phyloP scores from a whole-genome alignment of 2,329 filamentous ascomycete species.

The Beauveria sp. region DNA sequence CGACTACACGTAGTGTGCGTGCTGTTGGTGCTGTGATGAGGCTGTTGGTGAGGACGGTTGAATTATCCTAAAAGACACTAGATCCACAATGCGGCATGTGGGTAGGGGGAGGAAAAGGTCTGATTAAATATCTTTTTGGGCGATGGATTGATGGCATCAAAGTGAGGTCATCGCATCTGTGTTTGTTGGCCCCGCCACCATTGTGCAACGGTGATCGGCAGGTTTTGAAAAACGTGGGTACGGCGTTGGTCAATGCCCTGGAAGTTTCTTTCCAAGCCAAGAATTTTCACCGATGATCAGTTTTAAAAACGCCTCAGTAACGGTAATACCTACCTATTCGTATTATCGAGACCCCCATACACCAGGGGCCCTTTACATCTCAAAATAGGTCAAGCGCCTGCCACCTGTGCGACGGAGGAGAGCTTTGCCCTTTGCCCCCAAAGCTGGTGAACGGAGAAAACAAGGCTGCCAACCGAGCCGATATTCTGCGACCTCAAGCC shows the following conservation, averaged over 20 bases:
- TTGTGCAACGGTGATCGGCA: constrained; percentile 1
- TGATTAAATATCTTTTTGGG: not conserved
- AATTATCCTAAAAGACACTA: not conserved
- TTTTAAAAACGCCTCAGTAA: not conserved
- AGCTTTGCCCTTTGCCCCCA: not conserved
- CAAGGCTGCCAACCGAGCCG: not conserved
- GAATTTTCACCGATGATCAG: not conserved
- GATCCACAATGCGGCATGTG: too few relatives aligned
- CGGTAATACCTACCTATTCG: too few relatives aligned
- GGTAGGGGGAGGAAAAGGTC: too few relatives aligned
- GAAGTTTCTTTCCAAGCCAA: not conserved
- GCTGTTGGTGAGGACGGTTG: not conserved
- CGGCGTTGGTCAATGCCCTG: not conserved
- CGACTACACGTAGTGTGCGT: not conserved
- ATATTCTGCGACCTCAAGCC: not conserved
- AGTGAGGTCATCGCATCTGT: constrained; percentile 7
- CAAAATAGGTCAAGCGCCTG: too few relatives aligned
- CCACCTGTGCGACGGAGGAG: not conserved
- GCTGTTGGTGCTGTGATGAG: not conserved
- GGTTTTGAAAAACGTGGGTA: not conserved
- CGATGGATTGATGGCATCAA: constrained; percentile 3
- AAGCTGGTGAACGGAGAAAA: too few relatives aligned
- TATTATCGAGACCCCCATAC: too few relatives aligned
- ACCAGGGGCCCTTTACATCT: too few relatives aligned
- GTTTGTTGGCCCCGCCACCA: not conserved